Evolutionary conservation across 345 rosid genomes (phyloP).

Genomic region (Brassica juncea): DNA sequence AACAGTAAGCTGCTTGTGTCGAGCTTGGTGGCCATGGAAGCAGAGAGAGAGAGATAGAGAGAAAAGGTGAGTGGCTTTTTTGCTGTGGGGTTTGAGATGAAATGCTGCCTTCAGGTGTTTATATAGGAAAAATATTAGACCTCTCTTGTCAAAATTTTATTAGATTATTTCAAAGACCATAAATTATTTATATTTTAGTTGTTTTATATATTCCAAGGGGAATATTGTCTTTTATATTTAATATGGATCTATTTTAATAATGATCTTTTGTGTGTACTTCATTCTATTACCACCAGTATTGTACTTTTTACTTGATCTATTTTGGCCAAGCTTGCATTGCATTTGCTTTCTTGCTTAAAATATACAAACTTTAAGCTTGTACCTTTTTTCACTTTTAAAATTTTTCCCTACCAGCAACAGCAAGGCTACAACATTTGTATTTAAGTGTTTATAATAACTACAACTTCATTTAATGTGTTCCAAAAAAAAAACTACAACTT

Average conservation of each 20-base stretch:
- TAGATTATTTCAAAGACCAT: neutral
- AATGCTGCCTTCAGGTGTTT: slow-evolving; percentile 30
- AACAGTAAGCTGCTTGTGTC: slow-evolving; percentile 50
- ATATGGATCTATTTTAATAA: neutral
- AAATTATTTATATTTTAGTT: neutral
- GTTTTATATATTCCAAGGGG: neutral
- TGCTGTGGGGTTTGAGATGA: slow-evolving; percentile 32
- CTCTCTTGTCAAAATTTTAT: slow-evolving; percentile 4
- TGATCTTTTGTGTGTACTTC: slow-evolving; percentile 6
- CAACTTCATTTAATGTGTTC: neutral
- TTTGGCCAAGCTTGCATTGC: neutral
- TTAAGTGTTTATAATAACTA: neutral
- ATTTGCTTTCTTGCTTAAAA: slow-evolving; percentile 2
- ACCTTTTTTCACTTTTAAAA: neutral
- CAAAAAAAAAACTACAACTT: neutral
- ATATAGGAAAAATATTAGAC: slow-evolving; percentile 2
- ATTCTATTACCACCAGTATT: neutral
- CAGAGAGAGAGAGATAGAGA: neutral
- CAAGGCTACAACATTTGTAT: neutral
- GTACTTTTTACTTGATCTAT: slow-evolving; percentile 9
- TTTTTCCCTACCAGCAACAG: neutral
- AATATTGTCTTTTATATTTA: slow-evolving; percentile 2
- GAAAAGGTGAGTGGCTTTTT: slow-evolving; percentile 30
- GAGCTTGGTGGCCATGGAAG: slow-evolving; percentile 49
- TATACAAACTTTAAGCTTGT: slow-evolving; percentile 2